phyloP scores from a whole-genome alignment of 1,284 basidiomycete genomes.

The Moesziomyces globuligerus region DNA sequence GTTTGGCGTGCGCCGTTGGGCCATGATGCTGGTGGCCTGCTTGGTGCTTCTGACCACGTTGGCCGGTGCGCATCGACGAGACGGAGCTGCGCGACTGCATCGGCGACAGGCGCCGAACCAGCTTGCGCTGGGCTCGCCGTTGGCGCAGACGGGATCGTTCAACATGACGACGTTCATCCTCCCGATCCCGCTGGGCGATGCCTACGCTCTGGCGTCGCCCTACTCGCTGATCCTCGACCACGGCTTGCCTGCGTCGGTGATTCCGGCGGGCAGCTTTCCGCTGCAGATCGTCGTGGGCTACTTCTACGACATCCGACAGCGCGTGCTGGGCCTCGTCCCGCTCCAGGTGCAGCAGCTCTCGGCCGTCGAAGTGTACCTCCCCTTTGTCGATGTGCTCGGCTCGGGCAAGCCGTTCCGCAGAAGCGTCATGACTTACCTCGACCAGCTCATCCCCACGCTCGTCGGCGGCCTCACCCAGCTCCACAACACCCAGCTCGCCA shows the following conservation, averaged over 20 bases:
- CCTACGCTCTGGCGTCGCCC: conserved; percentile 8
- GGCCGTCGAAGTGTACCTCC: conserved; percentile 14
- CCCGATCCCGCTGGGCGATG: conserved; percentile 22
- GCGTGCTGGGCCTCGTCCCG: conserved; percentile 6
- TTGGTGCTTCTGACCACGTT: no score
- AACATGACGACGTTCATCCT: conserved; percentile 26
- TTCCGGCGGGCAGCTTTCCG: conserved; percentile 19
- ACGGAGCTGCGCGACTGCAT: not conserved
- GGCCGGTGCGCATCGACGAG: no score
- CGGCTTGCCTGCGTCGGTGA: conserved; percentile 11
- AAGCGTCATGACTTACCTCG: conserved; percentile 15
- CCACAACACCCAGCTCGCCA: conserved; percentile 14
- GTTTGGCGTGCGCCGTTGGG: no score
- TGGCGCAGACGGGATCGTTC: conserved; percentile 17
- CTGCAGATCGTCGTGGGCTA: conserved; percentile 10
- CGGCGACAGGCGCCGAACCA: conserved; percentile 26
- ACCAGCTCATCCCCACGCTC: conserved; percentile 15
- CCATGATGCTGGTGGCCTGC: no score
- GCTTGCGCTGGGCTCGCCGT: conserved; percentile 10
- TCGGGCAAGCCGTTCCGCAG: conserved; percentile 14
- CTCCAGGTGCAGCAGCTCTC: conserved; percentile 20
- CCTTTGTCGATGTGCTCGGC: conserved; percentile 15
- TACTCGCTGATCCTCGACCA: conserved; percentile 16
- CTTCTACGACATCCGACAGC: conserved; percentile 23
- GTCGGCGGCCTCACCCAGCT: conserved; percentile 14